These are phyloP conservation scores for Brasilioporus rufonigricans DNA, from an alignment of 768 basidiomycete species.

Conservation along the genomic window DNA sequence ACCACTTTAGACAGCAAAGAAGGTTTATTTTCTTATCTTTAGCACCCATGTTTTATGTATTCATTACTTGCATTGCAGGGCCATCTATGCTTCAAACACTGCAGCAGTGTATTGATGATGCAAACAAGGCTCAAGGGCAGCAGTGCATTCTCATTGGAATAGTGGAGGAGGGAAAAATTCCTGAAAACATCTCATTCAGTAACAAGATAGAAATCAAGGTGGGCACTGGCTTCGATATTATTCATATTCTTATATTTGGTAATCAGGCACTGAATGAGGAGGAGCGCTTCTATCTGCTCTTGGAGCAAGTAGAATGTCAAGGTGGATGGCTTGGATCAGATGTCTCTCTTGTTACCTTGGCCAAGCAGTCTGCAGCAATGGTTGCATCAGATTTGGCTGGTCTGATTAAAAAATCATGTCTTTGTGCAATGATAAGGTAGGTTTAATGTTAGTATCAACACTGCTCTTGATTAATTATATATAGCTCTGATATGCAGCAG, in stretches of 20 bases:
- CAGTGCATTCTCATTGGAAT: slow-evolving; percentile 80
- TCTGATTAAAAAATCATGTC: slow-evolving; percentile 58
- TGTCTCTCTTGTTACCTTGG: slow-evolving; percentile 67
- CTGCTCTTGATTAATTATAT: not conserved
- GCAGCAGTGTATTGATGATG: slow-evolving; percentile 58
- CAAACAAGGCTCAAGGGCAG: slow-evolving; percentile 59
- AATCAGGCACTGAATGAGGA: slow-evolving; percentile 76
- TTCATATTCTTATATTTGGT: not conserved
- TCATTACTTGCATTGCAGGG: slow-evolving; percentile 39
- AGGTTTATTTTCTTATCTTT: slow-evolving; percentile 21
- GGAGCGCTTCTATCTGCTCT: slow-evolving; percentile 64
- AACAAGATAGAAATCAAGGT: slow-evolving; percentile 81
- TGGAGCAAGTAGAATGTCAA: slow-evolving; percentile 37
- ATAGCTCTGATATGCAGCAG: slow-evolving; percentile 4
- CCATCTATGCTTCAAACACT: slow-evolving; percentile 54
- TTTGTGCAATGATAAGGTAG: slow-evolving; percentile 39
- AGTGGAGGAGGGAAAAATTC: slow-evolving; percentile 61
- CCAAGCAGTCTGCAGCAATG: slow-evolving; percentile 88
- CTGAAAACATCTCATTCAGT: slow-evolving; percentile 74
- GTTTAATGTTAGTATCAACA: not conserved
- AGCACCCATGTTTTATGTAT: not conserved
- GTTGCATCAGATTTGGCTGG: slow-evolving; percentile 78
- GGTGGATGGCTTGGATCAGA: slow-evolving; percentile 60
- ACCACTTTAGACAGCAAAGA: slow-evolving; percentile 63
- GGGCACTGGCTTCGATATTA: slow-evolving; percentile 2